Evolutionary conservation across 139 green algal genomes (phyloP).

Genomic region (Chlamydomonas sphaeroides): DNA sequence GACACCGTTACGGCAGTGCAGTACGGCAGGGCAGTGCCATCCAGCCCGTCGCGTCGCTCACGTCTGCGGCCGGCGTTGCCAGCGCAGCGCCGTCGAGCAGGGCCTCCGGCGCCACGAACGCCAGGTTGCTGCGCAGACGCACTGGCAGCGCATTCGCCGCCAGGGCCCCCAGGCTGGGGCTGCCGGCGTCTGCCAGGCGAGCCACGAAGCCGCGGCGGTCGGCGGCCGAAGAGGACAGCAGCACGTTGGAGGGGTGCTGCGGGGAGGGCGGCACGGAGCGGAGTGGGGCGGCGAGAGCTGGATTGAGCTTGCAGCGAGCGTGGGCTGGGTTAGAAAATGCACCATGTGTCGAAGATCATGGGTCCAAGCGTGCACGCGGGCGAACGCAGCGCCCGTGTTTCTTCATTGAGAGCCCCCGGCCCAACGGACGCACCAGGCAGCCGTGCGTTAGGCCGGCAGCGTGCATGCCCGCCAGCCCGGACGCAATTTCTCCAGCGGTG

Average conservation of each 20-base stretch:
- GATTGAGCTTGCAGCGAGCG: background rate
- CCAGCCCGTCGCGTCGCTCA: background rate
- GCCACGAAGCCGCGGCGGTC: constrained; percentile 13
- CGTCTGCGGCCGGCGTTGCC: background rate
- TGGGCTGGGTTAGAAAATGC: background rate
- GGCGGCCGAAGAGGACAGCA: background rate
- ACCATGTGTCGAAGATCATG: background rate
- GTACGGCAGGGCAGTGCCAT: no score
- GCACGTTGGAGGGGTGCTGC: constrained; percentile 7
- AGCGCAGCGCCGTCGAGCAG: background rate
- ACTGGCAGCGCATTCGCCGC: background rate
- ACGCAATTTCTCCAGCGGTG: constrained; percentile 36
- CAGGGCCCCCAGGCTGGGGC: background rate
- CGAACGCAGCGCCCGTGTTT: background rate
- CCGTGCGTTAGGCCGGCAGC: constrained; percentile 39
- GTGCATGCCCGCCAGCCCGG: constrained; percentile 61
- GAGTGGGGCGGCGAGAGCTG: background rate
- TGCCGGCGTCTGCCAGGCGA: background rate
- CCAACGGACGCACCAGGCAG: background rate
- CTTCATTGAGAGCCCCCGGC: no score
- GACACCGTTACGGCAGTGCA: no score
- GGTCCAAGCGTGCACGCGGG: no score
- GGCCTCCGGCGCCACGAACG: constrained; percentile 4
- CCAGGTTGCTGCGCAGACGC: background rate
- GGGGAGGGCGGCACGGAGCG: no score